Conservation (phyloP, 163 green algal genomes). For the Coccomyxa subellipsoidea region DNA sequence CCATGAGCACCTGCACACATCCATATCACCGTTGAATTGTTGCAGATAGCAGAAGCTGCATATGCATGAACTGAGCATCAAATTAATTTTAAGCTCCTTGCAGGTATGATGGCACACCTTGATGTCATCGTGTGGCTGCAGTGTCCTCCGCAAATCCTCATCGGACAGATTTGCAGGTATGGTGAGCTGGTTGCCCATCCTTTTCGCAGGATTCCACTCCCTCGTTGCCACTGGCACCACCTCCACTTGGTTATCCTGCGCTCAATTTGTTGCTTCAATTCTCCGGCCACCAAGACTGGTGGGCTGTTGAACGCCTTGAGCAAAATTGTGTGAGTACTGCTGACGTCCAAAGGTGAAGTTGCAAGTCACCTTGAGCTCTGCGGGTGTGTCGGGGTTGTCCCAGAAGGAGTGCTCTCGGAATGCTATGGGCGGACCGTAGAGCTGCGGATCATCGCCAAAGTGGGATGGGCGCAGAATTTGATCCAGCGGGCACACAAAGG, state of each 20-base stretch:
- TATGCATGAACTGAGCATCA: neutral
- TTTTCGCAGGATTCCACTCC: neutral
- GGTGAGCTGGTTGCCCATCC: neutral
- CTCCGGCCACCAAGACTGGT: neutral
- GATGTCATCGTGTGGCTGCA: neutral
- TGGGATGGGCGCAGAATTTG: neutral
- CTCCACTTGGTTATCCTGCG: neutral
- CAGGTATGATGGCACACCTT: neutral
- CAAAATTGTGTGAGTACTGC: neutral
- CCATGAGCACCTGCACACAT: slow-evolving; percentile 4
- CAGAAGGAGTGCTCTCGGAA: slow-evolving; percentile 3
- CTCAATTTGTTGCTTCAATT: too few relatives aligned
- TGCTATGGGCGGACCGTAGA: neutral
- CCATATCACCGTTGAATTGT: too few relatives aligned
- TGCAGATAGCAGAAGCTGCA: too few relatives aligned
- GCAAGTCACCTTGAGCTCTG: neutral
- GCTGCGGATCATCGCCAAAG: neutral
- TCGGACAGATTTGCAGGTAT: neutral
- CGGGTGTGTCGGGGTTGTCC: neutral
- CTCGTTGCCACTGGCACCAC: neutral
- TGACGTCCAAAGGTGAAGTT: neutral
- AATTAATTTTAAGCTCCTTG: neutral
- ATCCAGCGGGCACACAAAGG: slow-evolving; percentile 15
- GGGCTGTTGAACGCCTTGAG: neutral
- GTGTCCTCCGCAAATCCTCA: neutral